These are phyloP conservation scores for Rostrohypoxylon terebratum DNA, from an alignment of 495 filamentous ascomycete genomes.

Conservation along the genomic window DNA sequence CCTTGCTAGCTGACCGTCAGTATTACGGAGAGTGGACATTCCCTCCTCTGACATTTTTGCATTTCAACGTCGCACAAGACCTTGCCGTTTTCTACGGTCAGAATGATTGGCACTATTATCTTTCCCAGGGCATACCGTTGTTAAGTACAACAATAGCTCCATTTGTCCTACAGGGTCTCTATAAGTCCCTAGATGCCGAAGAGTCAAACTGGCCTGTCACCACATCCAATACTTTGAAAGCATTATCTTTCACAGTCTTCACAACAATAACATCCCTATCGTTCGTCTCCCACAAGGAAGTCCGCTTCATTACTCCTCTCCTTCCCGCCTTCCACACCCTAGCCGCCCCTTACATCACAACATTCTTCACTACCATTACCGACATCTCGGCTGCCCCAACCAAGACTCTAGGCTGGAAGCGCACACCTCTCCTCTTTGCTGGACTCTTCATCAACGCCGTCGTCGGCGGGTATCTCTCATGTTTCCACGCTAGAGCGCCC, in stretches of 20 bases:
- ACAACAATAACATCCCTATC: conserved; percentile 74
- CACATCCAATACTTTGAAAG: conserved; percentile 60
- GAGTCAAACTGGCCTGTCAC: conserved; percentile 47
- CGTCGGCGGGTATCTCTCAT: conserved; percentile 78
- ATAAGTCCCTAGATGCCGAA: conserved; percentile 55
- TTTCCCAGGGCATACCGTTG: conserved; percentile 88
- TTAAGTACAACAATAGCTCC: conserved; percentile 87
- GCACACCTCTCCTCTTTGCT: conserved; percentile 66
- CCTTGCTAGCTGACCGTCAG: conserved; percentile 75
- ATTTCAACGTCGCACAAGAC: conserved; percentile 90
- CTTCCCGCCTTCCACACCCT: conserved; percentile 87
- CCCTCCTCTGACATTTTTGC: conserved; percentile 86
- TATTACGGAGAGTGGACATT: conserved; percentile 93
- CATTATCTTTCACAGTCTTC: conserved; percentile 71
- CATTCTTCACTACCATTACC: conserved; percentile 68
- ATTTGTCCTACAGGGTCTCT: conserved; percentile 75
- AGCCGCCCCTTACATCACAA: conserved; percentile 71
- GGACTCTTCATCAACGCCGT: conserved; percentile 74
- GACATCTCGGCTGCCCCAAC: conserved; percentile 34
- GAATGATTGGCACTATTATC: conserved; percentile 93
- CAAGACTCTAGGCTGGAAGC: conserved; percentile 51
- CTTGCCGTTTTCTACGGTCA: conserved; percentile 92
- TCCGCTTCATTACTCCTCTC: conserved; percentile 95
- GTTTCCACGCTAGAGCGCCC: conserved; percentile 82
- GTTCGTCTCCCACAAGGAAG: conserved; percentile 93